Percentiles rank a stretch among this genome's conserved stretches.
These are phyloP conservation scores for Asterophora parasitica DNA, from an alignment of 768 basidiomycete species.

Conservation along the genomic window DNA sequence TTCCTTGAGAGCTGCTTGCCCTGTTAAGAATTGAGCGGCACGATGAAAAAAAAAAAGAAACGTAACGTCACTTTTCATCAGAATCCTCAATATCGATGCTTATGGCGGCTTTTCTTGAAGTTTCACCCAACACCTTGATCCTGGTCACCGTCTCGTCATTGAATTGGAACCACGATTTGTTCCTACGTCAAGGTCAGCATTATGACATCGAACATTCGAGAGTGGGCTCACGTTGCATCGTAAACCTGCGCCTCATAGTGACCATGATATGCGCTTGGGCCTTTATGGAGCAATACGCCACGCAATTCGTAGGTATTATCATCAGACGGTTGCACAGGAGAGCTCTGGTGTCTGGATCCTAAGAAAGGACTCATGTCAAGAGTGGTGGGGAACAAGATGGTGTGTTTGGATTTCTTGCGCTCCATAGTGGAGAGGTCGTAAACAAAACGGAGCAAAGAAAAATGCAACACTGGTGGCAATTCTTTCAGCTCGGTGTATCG, in stretches of 20 bases:
- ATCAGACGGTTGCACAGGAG: conserved; percentile 9
- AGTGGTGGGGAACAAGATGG: conserved; percentile 67
- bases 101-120: conserved; percentile 26
- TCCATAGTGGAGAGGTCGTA: conserved; percentile 76
- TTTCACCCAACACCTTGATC: conserved; percentile 49
- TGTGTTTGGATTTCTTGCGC: conserved; percentile 83
- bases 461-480: conserved; percentile 86
- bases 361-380: conserved; percentile 74
- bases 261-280: conserved; percentile 86
- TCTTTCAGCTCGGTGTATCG: conserved; percentile 65
- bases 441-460: conserved; percentile 90
- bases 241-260: conserved; percentile 87
- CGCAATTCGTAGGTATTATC: conserved; percentile 69
- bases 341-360: conserved; percentile 24
- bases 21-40: conserved; percentile 13
- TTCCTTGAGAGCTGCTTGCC: conserved; percentile 25
- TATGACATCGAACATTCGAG: not conserved
- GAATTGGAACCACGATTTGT: conserved; percentile 81
- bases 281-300: conserved; percentile 86
- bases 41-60: not conserved
- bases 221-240: conserved; percentile 53
- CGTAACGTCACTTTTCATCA: conserved; percentile 16
- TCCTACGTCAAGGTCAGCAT: conserved; percentile 33
- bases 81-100: conserved; percentile 24
- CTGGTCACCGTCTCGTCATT: conserved; percentile 84